A percentile compares a stretch with the other conserved stretches of the same genome.
Evolutionary conservation across 495 filamentous ascomycete species (phyloP).

Genomic region (Copromyces sp.): DNA sequence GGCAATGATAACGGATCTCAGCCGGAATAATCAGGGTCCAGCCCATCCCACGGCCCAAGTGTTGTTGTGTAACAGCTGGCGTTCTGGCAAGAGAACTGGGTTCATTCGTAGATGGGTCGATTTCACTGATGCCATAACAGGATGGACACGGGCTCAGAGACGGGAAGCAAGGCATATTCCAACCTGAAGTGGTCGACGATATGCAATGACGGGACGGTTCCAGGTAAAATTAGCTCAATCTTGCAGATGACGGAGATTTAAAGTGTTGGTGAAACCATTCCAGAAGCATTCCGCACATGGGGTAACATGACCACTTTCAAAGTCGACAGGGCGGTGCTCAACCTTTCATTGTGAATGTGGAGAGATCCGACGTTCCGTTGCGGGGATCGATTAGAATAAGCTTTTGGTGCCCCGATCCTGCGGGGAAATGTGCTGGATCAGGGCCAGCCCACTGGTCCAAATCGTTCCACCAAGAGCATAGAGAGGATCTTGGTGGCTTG

Average conservation of each 20-base stretch:
- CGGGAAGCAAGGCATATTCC: not conserved
- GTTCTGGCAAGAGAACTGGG: not conserved
- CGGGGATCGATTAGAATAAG: slow-evolving; percentile 14
- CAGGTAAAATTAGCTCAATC: not conserved
- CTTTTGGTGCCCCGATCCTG: slow-evolving; percentile 6
- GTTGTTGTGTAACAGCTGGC: not conserved
- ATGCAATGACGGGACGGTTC: not conserved
- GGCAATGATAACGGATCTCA: not conserved
- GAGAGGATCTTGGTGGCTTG: not conserved
- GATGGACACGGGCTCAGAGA: not conserved
- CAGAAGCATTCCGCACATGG: not conserved
- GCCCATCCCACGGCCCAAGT: not conserved
- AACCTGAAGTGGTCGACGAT: not conserved
- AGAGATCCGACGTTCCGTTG: not conserved
- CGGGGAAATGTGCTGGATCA: not conserved
- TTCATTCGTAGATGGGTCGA: not conserved
- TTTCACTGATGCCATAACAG: not conserved
- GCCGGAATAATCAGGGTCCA: not conserved
- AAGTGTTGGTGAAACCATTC: not conserved
- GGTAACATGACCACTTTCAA: not conserved
- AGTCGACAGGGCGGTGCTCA: not conserved
- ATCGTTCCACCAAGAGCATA: slow-evolving; percentile 3
- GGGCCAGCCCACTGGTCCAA: not conserved
- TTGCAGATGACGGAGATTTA: not conserved
- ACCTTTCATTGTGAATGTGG: not conserved